These are phyloP conservation scores for Xylariaceae sp. DNA, from an alignment of 2,329 filamentous ascomycete genomes.

Conservation along the genomic window DNA sequence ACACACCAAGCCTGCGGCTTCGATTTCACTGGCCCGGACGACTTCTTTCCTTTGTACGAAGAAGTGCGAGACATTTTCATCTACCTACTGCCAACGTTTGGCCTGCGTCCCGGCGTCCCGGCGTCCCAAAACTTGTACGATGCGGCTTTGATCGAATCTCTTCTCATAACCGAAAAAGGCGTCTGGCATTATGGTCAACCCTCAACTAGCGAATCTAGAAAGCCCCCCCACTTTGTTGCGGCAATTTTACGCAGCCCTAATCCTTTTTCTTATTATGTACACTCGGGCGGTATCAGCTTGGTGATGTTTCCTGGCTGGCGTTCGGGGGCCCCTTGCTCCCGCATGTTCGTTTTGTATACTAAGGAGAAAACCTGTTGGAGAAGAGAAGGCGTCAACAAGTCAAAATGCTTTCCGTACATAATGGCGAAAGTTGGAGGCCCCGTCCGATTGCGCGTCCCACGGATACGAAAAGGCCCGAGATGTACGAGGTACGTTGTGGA, in stretches of 20 bases:
- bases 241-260: conserved; percentile 21
- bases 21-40: conserved; percentile 15
- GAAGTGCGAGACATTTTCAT: conserved; percentile 7
- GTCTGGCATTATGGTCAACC: conserved; percentile 17
- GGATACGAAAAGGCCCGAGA: conserved; percentile 16
- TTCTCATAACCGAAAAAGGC: conserved; percentile 14
- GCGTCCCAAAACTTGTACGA: conserved; percentile 16
- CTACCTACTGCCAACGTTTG: not conserved
- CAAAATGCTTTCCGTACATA: conserved; percentile 15
- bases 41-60: conserved; percentile 16
- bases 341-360: conserved; percentile 24
- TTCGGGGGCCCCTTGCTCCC: conserved; percentile 2
- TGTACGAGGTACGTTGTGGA: conserved; percentile 20
- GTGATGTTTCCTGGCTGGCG: conserved; percentile 9
- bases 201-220: conserved; percentile 9
- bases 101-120: conserved; percentile 11
- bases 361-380: conserved; percentile 13
- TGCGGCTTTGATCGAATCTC: conserved; percentile 15
- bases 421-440: not conserved
- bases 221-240: conserved; percentile 7
- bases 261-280: conserved; percentile 12
- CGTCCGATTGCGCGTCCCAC: not conserved
- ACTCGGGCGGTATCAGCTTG: conserved; percentile 18
- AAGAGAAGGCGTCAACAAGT: conserved; percentile 3
- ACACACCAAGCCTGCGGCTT: conserved; percentile 21